Conservation (phyloP, 1,284 basidiomycete species). For the Trametes polyzona region DNA sequence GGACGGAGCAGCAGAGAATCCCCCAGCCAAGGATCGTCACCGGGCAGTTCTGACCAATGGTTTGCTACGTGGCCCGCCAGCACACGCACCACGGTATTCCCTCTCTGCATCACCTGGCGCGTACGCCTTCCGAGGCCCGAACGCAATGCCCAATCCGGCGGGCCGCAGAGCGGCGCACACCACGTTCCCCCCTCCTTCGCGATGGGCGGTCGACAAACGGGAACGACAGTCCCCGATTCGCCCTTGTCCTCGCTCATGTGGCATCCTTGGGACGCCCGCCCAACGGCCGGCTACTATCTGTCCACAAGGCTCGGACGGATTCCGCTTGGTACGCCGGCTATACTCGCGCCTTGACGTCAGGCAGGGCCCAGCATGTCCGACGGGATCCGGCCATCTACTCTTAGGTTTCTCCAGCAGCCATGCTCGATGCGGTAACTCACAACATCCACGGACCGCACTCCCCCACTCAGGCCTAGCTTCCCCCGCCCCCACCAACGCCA, state of each 20-base stretch:
- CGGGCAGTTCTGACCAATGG: slow-evolving; percentile 27
- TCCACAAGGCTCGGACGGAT: slow-evolving; percentile 6
- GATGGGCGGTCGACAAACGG: slow-evolving; percentile 9
- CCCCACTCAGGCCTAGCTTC: background rate
- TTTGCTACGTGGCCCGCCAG: slow-evolving; percentile 7
- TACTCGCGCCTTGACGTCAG: slow-evolving; percentile 21
- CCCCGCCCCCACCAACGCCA: no score
- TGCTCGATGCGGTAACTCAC: slow-evolving; percentile 7
- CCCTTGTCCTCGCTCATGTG: slow-evolving; percentile 15
- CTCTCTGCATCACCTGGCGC: slow-evolving; percentile 20
- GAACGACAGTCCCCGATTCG: slow-evolving; percentile 12
- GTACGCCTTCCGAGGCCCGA: slow-evolving; percentile 11
- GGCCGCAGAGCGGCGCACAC: slow-evolving; percentile 13
- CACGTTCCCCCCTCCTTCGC: slow-evolving; percentile 1
- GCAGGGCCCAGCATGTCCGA: slow-evolving; percentile 5
- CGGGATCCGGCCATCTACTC: slow-evolving; percentile 4
- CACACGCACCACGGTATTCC: slow-evolving; percentile 9
- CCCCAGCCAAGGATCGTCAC: slow-evolving; percentile 19
- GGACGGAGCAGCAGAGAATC: background rate
- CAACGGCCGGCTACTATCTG: slow-evolving; percentile 18
- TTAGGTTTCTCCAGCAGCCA: background rate
- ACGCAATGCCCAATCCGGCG: slow-evolving; percentile 5
- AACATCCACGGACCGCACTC: background rate
- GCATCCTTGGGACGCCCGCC: slow-evolving; percentile 2
- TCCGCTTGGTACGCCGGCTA: slow-evolving; percentile 16